Evolutionary conservation across 345 rosid species (phyloP).

Genomic region (Schrenkiella parvula): DNA sequence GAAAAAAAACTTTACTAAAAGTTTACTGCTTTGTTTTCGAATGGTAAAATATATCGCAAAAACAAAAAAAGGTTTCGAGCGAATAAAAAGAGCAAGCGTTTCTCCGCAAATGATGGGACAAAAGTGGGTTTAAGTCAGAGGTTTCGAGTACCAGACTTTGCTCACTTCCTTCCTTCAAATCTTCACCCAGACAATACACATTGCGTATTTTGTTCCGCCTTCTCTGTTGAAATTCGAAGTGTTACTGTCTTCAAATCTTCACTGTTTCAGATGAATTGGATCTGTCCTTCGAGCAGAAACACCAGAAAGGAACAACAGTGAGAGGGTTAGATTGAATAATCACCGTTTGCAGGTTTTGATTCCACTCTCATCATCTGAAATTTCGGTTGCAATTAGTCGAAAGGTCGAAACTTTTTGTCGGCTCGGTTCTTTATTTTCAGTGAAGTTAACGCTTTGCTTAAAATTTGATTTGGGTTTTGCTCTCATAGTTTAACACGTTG

Average conservation of each 20-base stretch:
- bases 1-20: too few relatives aligned
- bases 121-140: conserved; percentile 16
- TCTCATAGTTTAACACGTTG: background rate
- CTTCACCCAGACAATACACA: background rate
- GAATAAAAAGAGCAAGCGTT: background rate
- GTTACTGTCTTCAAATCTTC: conserved; percentile 5
- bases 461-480: conserved; percentile 1
- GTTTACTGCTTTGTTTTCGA: background rate
- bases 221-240: background rate
- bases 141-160: background rate
- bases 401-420: conserved; percentile 10
- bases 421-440: background rate
- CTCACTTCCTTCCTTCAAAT: conserved; percentile 8
- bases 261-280: conserved; percentile 3
- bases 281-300: background rate
- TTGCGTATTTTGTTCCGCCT: background rate
- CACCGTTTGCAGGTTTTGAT: conserved; percentile 20
- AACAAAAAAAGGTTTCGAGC: background rate
- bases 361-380: background rate
- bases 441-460: background rate
- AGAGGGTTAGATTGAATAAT: background rate
- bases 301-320: background rate
- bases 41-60: background rate
- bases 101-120: conserved; percentile 31
- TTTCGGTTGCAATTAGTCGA: background rate